These are phyloP conservation scores for Cordyceps cicadae DNA, from an alignment of 2,329 filamentous ascomycete species.

Conservation along the genomic window DNA sequence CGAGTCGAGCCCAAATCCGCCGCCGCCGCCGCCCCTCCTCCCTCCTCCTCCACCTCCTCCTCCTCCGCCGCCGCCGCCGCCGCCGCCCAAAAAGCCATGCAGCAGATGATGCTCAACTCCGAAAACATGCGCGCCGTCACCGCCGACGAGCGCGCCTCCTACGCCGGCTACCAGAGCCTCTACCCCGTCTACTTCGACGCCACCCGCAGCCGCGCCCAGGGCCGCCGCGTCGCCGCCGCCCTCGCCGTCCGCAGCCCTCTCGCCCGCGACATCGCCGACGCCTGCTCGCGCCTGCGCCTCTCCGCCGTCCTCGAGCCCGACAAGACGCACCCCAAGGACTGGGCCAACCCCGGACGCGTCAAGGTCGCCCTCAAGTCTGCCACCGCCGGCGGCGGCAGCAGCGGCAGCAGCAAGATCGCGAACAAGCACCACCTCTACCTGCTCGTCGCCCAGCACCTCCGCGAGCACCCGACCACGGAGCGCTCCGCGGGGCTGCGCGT, in stretches of 20 bases:
- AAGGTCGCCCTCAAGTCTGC: constrained; percentile 60
- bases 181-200: constrained; percentile 96
- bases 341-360: constrained; percentile 90
- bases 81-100: constrained; percentile 21
- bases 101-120: constrained; percentile 16
- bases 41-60: constrained; percentile 12
- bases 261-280: constrained; percentile 80
- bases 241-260: constrained; percentile 78
- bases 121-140: constrained; percentile 21
- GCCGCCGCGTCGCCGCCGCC: constrained; percentile 64
- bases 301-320: constrained; percentile 78
- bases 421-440: constrained; percentile 83
- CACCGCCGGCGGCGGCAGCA: constrained; percentile 15
- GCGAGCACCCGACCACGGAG: constrained; percentile 68
- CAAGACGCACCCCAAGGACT: constrained; percentile 92
- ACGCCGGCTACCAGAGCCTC: constrained; percentile 76
- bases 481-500: constrained; percentile 59
- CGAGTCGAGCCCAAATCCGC: constrained; percentile 28
- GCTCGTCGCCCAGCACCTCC: constrained; percentile 68
- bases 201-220: constrained; percentile 63
- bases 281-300: constrained; percentile 64
- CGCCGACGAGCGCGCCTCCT: constrained; percentile 43
- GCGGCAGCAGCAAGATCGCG: constrained; percentile 45
- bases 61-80: constrained; percentile 23
- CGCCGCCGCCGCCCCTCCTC: constrained; percentile 18